A percentile compares a stretch with the other conserved stretches of the same genome.
phyloP scores from a whole-genome alignment of 2,329 filamentous ascomycete species.

The Dryadomyces quercivorus region DNA sequence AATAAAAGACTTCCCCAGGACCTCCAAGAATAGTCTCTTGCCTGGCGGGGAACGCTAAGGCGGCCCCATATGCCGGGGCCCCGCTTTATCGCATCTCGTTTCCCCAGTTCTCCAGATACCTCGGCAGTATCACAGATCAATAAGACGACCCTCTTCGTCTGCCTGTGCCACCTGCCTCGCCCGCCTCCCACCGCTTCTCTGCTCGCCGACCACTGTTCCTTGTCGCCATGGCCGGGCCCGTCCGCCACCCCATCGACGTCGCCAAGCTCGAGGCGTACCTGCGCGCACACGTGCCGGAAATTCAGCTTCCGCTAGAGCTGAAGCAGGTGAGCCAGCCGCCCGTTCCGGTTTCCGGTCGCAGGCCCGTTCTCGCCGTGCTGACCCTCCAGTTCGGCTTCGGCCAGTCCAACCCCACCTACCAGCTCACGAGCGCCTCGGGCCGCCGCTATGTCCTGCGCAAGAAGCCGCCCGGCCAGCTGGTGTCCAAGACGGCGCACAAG shows the following conservation, averaged over 20 bases:
- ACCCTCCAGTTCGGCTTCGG: constrained; percentile 75
- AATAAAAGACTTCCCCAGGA: no score
- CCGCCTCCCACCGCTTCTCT: background rate
- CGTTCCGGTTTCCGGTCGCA: no score
- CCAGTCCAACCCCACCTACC: constrained; percentile 95
- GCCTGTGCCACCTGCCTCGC: background rate
- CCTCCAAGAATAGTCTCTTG: no score
- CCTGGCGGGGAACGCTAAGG: background rate
- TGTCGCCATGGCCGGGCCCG: constrained; percentile 61
- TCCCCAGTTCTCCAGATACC: background rate
- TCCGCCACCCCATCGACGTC: constrained; percentile 85
- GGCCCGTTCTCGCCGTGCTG: constrained; percentile 13
- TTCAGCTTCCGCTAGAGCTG: constrained; percentile 70
- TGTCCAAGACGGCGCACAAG: constrained; percentile 89
- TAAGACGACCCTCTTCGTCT: background rate
- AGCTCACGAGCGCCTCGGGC: constrained; percentile 61
- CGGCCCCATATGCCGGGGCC: background rate
- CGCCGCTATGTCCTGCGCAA: constrained; percentile 82
- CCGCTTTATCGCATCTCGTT: background rate
- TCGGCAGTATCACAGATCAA: background rate
- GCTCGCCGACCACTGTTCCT: no score
- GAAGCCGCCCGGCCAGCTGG: constrained; percentile 88
- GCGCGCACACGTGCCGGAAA: constrained; percentile 62
- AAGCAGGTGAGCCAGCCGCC: no score
- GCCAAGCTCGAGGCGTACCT: constrained; percentile 70